phyloP scores from a whole-genome alignment of 1,284 basidiomycete species.

The Cryptococcus sp. region DNA sequence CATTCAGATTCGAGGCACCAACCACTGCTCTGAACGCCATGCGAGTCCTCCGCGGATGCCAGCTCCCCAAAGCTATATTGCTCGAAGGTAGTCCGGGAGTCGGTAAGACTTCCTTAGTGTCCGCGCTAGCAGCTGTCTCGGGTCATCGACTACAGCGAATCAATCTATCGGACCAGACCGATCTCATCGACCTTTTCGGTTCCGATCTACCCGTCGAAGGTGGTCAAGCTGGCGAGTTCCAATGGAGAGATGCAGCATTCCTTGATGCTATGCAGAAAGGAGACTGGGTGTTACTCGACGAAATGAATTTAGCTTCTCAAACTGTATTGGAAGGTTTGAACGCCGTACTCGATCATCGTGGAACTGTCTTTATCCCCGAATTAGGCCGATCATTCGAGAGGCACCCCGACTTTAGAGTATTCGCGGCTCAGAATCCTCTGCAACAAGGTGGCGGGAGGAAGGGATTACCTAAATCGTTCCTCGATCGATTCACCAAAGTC shows the following conservation, averaged over 20 bases:
- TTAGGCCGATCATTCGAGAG: constrained; percentile 82
- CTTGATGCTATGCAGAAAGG: constrained; percentile 87
- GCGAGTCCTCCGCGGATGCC: constrained; percentile 84
- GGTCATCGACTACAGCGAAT: constrained; percentile 86
- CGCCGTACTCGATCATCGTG: constrained; percentile 93
- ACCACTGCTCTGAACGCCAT: constrained; percentile 86
- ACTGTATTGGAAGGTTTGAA: constrained; percentile 96
- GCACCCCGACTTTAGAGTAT: constrained; percentile 90
- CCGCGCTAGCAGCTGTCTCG: constrained; percentile 75
- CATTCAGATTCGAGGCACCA: constrained; percentile 81
- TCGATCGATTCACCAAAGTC: constrained; percentile 97
- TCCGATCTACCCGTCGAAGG: constrained; percentile 95
- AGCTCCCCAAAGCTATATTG: constrained; percentile 85
- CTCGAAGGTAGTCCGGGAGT: constrained; percentile 98
- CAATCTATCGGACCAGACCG: constrained; percentile 98
- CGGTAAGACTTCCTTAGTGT: constrained; percentile 94
- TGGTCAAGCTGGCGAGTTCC: constrained; percentile 85
- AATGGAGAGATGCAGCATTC: constrained; percentile 97
- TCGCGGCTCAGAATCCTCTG: constrained; percentile 96
- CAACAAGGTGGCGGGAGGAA: constrained; percentile 96
- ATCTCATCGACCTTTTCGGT: constrained; percentile 93
- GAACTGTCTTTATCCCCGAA: constrained; percentile 92
- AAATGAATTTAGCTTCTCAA: constrained; percentile 97
- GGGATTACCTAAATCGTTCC: constrained; percentile 93
- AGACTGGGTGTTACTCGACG: constrained; percentile 94